phyloP scores from a whole-genome alignment of 192 early-diverging fungal genomes.

The Linnemannia schmuckeri region DNA sequence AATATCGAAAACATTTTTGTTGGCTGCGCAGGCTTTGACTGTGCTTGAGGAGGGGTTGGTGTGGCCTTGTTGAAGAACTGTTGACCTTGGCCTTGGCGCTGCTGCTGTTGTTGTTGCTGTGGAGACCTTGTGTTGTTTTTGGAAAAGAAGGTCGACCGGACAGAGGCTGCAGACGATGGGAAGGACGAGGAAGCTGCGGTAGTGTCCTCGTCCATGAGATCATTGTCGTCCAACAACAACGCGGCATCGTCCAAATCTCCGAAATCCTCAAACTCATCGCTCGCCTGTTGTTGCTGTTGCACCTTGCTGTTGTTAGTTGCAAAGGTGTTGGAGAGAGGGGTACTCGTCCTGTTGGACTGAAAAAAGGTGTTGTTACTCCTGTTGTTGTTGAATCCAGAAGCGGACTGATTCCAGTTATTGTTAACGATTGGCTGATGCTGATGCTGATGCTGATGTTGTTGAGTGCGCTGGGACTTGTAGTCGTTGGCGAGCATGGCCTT shows the following conservation, averaged over 20 bases:
- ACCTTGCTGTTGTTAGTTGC: background rate
- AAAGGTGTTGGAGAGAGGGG: background rate
- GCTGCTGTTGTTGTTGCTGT: constrained; percentile 15
- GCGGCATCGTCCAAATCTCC: constrained; percentile 40
- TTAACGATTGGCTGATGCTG: background rate
- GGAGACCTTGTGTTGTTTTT: background rate
- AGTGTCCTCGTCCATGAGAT: constrained; percentile 8
- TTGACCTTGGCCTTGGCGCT: constrained; percentile 16
- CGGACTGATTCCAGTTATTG: background rate
- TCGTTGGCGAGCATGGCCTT: constrained; percentile 5
- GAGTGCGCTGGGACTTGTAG: background rate
- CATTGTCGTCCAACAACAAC: constrained; percentile 19
- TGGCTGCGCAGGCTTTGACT: constrained; percentile 4
- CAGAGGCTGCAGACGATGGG: background rate
- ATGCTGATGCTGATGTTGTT: background rate
- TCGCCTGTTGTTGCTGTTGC: background rate
- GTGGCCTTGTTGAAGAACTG: constrained; percentile 4
- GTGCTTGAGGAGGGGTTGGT: background rate
- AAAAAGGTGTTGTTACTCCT: background rate
- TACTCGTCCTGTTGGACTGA: background rate
- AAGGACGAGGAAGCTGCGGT: background rate
- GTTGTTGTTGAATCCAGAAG: background rate
- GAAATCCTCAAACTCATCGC: constrained; percentile 54
- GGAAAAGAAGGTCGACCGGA: background rate
- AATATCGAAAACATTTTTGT: constrained; percentile 38